Evolutionary conservation across 73 alveolate species (phyloP).

Genomic region (Urostyla sp.): DNA sequence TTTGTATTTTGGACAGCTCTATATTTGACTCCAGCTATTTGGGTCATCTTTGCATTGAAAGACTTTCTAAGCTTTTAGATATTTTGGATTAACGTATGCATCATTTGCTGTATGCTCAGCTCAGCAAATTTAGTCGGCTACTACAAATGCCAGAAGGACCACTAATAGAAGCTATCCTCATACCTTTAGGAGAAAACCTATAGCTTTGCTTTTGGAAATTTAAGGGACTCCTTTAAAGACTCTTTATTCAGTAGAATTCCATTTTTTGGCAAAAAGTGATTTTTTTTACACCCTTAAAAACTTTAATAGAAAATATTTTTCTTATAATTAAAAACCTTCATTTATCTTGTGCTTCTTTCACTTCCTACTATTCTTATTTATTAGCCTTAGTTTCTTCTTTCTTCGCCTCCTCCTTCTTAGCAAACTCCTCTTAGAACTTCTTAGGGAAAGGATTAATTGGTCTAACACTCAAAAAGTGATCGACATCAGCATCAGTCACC

Average conservation of each 20-base stretch:
- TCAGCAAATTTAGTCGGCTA: slow-evolving; percentile 73
- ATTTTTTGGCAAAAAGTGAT: no score
- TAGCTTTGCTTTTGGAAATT: slow-evolving; percentile 10
- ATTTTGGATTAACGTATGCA: slow-evolving; percentile 66
- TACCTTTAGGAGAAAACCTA: slow-evolving; percentile 46
- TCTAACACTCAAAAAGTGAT: slow-evolving; percentile 70
- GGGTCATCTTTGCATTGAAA: slow-evolving; percentile 55
- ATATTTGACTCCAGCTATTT: slow-evolving; percentile 32
- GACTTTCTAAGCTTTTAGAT: slow-evolving; percentile 55
- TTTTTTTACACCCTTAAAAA: no score
- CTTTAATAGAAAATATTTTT: background rate
- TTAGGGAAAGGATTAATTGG: slow-evolving; percentile 58
- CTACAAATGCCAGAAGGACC: slow-evolving; percentile 81
- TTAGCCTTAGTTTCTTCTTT: slow-evolving; percentile 35
- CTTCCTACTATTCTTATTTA: background rate
- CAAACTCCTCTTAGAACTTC: slow-evolving; percentile 27
- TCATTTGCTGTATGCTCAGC: slow-evolving; percentile 60
- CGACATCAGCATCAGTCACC: slow-evolving; percentile 84
- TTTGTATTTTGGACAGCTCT: slow-evolving; percentile 68
- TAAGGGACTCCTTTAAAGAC: slow-evolving; percentile 8
- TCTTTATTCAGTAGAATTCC: slow-evolving; percentile 9
- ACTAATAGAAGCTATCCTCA: slow-evolving; percentile 67
- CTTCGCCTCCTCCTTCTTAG: slow-evolving; percentile 58
- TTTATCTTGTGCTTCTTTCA: background rate
- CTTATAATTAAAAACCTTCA: background rate